phyloP scores from a whole-genome alignment of 805 yeast genomes.

The Teunomyces atbi region DNA sequence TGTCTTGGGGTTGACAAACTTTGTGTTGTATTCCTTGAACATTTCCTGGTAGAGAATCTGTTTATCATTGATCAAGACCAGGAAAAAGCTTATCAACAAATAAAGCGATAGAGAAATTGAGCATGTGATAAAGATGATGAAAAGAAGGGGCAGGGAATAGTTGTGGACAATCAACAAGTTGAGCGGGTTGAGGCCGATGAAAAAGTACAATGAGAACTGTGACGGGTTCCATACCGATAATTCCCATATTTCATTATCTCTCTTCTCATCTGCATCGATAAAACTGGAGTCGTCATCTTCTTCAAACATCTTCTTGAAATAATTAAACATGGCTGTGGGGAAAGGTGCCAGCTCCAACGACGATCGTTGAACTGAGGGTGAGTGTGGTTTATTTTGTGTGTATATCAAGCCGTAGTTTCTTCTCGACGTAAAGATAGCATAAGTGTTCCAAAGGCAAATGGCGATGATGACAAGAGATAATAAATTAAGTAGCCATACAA shows the following conservation, averaged over 20 bases:
- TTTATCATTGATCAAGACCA: conserved; percentile 53
- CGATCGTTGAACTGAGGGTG: conserved; percentile 19
- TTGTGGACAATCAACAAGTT: conserved; percentile 39
- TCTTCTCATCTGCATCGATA: conserved; percentile 12
- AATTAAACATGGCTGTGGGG: conserved; percentile 4
- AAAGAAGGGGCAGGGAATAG: conserved; percentile 17
- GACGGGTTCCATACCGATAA: conserved; percentile 69
- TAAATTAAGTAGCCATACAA: conserved; percentile 17
- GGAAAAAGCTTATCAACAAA: conserved; percentile 44
- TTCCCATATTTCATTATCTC: conserved; percentile 47
- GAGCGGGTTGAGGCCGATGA: conserved; percentile 60
- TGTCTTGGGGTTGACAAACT: conserved; percentile 59
- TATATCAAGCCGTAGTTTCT: conserved; percentile 34
- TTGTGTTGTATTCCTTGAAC: conserved; percentile 59
- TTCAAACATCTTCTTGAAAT: conserved; percentile 1
- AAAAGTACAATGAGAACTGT: conserved; percentile 49
- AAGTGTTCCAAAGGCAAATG: conserved; percentile 9
- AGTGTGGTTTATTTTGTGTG: conserved; percentile 23
- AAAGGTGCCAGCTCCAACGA: conserved; percentile 9
- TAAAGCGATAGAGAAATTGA: conserved; percentile 21
- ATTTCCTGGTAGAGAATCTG: conserved; percentile 59
- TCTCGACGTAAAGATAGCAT: conserved; percentile 15
- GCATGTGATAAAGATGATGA: conserved; percentile 19
- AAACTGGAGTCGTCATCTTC: conserved; percentile 16
- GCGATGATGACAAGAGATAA: conserved; percentile 8